phyloP scores from a whole-genome alignment of 192 early-diverging fungal species.

The Backusella circina region DNA sequence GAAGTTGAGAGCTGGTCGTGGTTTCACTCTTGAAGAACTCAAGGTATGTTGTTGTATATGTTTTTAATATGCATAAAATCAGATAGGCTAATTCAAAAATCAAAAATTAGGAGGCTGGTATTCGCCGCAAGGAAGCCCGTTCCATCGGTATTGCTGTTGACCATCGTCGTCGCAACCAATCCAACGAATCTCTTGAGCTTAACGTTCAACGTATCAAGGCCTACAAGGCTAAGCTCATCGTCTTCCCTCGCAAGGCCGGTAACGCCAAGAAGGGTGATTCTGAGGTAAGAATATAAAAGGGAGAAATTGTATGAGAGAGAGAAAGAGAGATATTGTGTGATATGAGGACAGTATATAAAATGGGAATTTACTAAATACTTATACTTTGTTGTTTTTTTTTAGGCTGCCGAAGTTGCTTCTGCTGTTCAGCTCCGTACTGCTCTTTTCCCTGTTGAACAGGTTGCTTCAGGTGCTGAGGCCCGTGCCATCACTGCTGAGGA shows the following conservation, averaged over 20 bases:
- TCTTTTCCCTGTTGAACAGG: slow-evolving; percentile 69
- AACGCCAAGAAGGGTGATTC: slow-evolving; percentile 82
- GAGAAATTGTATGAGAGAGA: not conserved
- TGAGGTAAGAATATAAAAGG: slow-evolving; percentile 15
- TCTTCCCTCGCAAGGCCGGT: slow-evolving; percentile 93
- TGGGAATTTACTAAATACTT: not conserved
- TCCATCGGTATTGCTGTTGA: slow-evolving; percentile 97
- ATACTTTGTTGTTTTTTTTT: not conserved
- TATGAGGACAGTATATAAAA: too few relatives aligned
- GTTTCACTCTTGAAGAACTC: slow-evolving; percentile 98
- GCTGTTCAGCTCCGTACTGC: slow-evolving; percentile 66
- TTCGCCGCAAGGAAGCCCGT: slow-evolving; percentile 89
- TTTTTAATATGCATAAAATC: not conserved
- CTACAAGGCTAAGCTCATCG: slow-evolving; percentile 93
- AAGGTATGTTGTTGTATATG: slow-evolving; percentile 58
- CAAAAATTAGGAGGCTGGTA: slow-evolving; percentile 77
- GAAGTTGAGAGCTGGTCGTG: slow-evolving; percentile 94
- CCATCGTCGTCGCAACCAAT: slow-evolving; percentile 95
- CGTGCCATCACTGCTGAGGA: slow-evolving; percentile 55
- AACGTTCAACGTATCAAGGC: slow-evolving; percentile 94
- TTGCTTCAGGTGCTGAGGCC: slow-evolving; percentile 43
- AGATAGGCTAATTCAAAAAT: not conserved
- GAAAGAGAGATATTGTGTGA: not conserved
- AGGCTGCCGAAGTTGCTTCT: slow-evolving; percentile 46
- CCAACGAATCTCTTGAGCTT: slow-evolving; percentile 86